Percentiles rank a stretch among this genome's conserved stretches.
Evolutionary conservation across 148 eudicot genomes (phyloP).

Genomic region (Vaccinium corymbosum): DNA sequence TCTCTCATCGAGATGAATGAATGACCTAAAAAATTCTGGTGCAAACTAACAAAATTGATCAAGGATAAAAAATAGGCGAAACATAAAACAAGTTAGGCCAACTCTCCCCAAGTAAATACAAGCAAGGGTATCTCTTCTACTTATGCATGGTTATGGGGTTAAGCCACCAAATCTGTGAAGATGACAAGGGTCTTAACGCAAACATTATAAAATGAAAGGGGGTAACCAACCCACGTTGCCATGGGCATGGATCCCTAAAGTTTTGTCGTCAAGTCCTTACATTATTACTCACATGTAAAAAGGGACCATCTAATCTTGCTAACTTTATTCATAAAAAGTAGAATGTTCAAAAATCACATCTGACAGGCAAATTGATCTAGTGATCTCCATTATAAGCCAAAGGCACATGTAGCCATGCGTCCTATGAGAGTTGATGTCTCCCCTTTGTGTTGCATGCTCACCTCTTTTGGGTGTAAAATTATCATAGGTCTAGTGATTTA

Average conservation of each 20-base stretch:
- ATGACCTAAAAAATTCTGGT: too few species aligned
- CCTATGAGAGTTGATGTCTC: constrained; percentile 7
- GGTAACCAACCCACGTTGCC: background rate
- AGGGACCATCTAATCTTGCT: background rate
- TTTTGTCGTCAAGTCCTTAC: constrained; percentile 11
- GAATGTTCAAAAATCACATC: background rate
- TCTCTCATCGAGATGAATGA: too few species aligned
- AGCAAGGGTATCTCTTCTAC: background rate
- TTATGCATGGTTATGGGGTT: background rate
- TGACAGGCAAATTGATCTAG: background rate
- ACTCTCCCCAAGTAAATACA: background rate
- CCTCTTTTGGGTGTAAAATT: background rate
- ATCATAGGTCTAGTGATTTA: too few species aligned
- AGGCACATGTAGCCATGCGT: constrained; percentile 4
- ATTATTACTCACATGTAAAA: background rate
- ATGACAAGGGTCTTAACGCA: constrained; percentile 3
- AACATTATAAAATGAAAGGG: background rate
- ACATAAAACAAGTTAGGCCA: too few species aligned
- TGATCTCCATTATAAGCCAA: background rate
- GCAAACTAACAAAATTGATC: too few species aligned
- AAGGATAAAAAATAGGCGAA: too few species aligned
- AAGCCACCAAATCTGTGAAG: background rate
- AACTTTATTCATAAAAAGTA: background rate
- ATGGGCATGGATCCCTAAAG: constrained; percentile 1
- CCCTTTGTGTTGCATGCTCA: background rate